Base-by-base conservation (phyloP, 2,329 filamentous ascomycete species). In the Clarireedia monteithiana region DNA sequence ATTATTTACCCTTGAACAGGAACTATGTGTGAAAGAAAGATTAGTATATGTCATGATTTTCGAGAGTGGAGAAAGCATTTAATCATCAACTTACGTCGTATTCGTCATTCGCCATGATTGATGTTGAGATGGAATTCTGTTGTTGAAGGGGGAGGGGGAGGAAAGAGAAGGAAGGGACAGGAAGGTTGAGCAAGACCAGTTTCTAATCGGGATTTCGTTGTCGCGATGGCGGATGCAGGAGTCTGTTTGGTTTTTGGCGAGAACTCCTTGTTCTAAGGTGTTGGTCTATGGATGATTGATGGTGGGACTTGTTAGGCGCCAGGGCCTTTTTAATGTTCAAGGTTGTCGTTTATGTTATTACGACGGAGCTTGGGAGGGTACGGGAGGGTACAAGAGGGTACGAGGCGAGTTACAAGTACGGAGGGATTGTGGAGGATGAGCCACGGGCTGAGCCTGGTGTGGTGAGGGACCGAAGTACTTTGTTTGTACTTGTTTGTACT, bases 101-200 rank as follows among this genome's bases (percentile, higher is more conserved):
- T 81, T 99, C 94, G 83, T 99, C 94, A 86, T 97, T 99, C 72
- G 92, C 94, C 94, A 97, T 99, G 75, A 68, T 80, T 78, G 74
- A 70, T 69, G 58, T 61, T 57, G 55, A 60, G 59, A 60, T 63
- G 56, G 61, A 62, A 59, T 58, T 60, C 62, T 55, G 56, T 60
- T 59, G 58, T 59, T 57, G 56, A 60, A 53, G 26, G 45, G 4
- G 42, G 20, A 20, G 20, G 20, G 20, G 20, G 20, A 20, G 47
- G 24, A 24, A 49, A 48, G 48, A n/a, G 39, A 42, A 17, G 39
- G 39, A 42, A 42, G 39, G 39, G 15, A 42, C 15, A n/a, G 39
- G 17, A 24, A 46, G 42, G 42, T 46, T 46, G 42, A 46, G 24
- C 42, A 46, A 46, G 42, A 5, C 42, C 42, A 24, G 42, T 26